Conservation (phyloP, 495 filamentous ascomycete genomes). For the Jackrogersella multiformis region DNA sequence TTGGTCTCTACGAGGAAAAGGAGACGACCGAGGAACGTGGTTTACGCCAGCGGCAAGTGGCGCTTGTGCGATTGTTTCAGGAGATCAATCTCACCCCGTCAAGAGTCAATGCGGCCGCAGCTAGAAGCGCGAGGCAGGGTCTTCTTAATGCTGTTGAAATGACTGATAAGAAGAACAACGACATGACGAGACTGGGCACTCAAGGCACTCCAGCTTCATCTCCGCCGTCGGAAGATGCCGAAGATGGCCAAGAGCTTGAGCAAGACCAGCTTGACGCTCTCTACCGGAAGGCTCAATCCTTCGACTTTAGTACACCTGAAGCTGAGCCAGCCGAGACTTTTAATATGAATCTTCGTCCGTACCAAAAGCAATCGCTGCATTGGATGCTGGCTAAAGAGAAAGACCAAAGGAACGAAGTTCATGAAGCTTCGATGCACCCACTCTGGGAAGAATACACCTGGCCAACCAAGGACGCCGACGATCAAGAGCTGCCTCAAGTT, state of each 20-base stretch:
- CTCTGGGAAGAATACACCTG: conserved; percentile 96
- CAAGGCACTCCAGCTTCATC: conserved; percentile 59
- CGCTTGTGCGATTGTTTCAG: conserved; percentile 85
- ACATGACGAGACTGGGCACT: conserved; percentile 39
- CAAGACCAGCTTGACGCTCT: conserved; percentile 94
- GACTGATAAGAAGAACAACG: conserved; percentile 79
- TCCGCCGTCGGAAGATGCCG: conserved; percentile 68
- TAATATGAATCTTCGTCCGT: conserved; percentile 82
- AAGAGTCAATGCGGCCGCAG: conserved; percentile 74
- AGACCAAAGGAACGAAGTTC: conserved; percentile 69
- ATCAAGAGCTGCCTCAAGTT: conserved; percentile 72
- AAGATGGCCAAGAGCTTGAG: conserved; percentile 89
- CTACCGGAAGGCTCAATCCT: conserved; percentile 95
- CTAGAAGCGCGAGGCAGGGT: conserved; percentile 80
- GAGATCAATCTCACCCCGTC: conserved; percentile 85
- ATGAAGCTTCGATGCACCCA: conserved; percentile 87
- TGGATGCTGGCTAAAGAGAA: conserved; percentile 97
- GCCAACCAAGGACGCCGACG: conserved; percentile 88
- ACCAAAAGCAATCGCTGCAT: conserved; percentile 92
- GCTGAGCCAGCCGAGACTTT: conserved; percentile 85
- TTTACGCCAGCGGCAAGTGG: conserved; percentile 85
- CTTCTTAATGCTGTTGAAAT: conserved; percentile 87
- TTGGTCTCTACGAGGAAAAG: conserved; percentile 70
- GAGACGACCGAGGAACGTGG: conserved; percentile 87
- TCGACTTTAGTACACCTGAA: conserved; percentile 91